These are phyloP conservation scores for Ceratocystis alfenasii DNA, from an alignment of 2,329 filamentous ascomycete species.

Conservation along the genomic window DNA sequence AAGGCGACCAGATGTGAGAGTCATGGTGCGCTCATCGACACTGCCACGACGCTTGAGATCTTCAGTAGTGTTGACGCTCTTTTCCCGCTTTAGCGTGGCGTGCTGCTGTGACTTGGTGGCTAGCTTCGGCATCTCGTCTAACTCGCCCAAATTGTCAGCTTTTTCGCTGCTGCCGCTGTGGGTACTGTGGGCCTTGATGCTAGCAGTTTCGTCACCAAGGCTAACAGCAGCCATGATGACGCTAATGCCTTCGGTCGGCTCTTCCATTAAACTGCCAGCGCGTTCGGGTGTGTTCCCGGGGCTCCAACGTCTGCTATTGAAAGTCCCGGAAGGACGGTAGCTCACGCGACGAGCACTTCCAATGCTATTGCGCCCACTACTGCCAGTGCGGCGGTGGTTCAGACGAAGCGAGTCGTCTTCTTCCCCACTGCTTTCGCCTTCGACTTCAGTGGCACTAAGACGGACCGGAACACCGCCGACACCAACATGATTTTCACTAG, in stretches of 20 bases:
- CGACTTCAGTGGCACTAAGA: conserved; percentile 88
- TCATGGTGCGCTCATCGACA: conserved; percentile 70
- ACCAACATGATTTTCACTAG: conserved; percentile 61
- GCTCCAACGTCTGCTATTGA: conserved; percentile 38
- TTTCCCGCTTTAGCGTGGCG: conserved; percentile 48
- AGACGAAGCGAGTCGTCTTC: conserved; percentile 43
- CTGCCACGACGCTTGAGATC: conserved; percentile 66
- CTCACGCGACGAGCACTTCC: conserved; percentile 40
- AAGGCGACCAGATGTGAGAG: conserved; percentile 58
- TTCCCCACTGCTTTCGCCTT: conserved; percentile 72
- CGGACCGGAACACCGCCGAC: conserved; percentile 77
- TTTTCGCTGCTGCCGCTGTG: conserved; percentile 48
- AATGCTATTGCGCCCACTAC: conserved; percentile 61
- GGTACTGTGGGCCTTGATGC: conserved; percentile 40
- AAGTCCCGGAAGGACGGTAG: conserved; percentile 42
- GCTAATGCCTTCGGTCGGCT: conserved; percentile 13
- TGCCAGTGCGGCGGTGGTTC: conserved; percentile 60
- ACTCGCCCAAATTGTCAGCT: conserved; percentile 48
- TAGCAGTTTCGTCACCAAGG: conserved; percentile 34
- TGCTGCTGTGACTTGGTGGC: conserved; percentile 48
- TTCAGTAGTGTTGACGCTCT: conserved; percentile 55
- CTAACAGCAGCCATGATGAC: conserved; percentile 22
- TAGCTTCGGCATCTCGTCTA: conserved; percentile 38
- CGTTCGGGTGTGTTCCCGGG: conserved; percentile 46
- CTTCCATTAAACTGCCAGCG: conserved; percentile 40